These are phyloP conservation scores for Acorus gramineus DNA, from an alignment of 106 monocot genomes.

Conservation along the genomic window DNA sequence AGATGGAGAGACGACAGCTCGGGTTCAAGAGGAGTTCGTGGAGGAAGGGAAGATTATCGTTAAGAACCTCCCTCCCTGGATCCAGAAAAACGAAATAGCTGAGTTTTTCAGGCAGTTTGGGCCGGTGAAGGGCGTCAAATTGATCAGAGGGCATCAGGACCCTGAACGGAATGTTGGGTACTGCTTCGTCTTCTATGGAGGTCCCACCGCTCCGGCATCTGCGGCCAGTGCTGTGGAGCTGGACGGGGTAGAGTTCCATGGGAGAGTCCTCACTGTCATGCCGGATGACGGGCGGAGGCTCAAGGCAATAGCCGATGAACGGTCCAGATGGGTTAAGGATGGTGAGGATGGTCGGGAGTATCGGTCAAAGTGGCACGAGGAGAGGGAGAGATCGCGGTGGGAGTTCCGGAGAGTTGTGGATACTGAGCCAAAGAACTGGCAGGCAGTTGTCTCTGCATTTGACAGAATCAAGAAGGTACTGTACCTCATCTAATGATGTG, in stretches of 20 bases:
- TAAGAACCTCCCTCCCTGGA: slow-evolving; percentile 81
- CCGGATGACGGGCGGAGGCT: slow-evolving; percentile 75
- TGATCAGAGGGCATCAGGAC: slow-evolving; percentile 75
- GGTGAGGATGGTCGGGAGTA: slow-evolving; percentile 22
- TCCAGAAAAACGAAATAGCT: slow-evolving; percentile 78
- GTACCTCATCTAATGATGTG: background rate
- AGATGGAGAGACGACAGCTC: background rate
- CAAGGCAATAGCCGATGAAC: slow-evolving; percentile 47
- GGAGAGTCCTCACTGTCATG: slow-evolving; percentile 60
- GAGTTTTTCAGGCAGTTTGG: slow-evolving; percentile 94
- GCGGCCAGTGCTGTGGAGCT: slow-evolving; percentile 68
- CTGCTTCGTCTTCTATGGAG: slow-evolving; percentile 83
- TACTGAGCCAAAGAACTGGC: slow-evolving; percentile 70
- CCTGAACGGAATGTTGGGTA: slow-evolving; percentile 82
- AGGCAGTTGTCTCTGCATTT: slow-evolving; percentile 76
- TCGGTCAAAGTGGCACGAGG: slow-evolving; percentile 80
- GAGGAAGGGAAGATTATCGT: slow-evolving; percentile 80
- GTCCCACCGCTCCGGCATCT: slow-evolving; percentile 56
- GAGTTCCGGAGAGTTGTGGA: slow-evolving; percentile 61
- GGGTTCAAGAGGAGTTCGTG: slow-evolving; percentile 22
- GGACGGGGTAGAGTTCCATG: slow-evolving; percentile 84
- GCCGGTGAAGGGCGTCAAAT: slow-evolving; percentile 67
- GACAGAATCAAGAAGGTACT: slow-evolving; percentile 72
- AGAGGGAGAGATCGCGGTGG: slow-evolving; percentile 45
- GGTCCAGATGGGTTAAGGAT: slow-evolving; percentile 48